phyloP scores from a whole-genome alignment of 2,329 filamentous ascomycete species.

The Alternaria gaisen region DNA sequence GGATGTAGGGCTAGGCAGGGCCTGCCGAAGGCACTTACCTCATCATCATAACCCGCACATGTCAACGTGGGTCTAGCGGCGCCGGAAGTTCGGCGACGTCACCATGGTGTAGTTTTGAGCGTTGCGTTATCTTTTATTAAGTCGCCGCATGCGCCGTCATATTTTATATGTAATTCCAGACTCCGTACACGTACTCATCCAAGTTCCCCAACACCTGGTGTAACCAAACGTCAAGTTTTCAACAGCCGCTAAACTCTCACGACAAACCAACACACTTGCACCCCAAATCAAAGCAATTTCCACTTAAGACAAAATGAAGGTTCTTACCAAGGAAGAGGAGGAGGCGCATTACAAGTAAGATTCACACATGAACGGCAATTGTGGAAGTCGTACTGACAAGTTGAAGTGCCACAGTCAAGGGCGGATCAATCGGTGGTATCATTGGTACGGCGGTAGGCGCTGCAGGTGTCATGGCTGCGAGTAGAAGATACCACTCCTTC shows the following conservation, averaged over 20 bases:
- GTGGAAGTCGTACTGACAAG: conserved; percentile 20
- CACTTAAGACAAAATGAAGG: conserved; percentile 73
- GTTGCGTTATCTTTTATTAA: conserved; percentile 42
- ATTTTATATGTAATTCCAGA: conserved; percentile 1
- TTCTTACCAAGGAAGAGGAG: conserved; percentile 94
- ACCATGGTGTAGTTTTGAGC: conserved; percentile 41
- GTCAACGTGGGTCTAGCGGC: conserved; percentile 26
- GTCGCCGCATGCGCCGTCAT: conserved; percentile 25
- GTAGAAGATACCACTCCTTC: conserved; percentile 78
- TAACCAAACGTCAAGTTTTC: neutral
- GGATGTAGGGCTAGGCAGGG: conserved; percentile 25
- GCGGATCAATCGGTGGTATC: conserved; percentile 77
- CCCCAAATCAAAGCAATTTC: conserved; percentile 6
- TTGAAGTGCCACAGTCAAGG: conserved; percentile 73
- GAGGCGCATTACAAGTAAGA: conserved; percentile 78
- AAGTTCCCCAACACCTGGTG: neutral
- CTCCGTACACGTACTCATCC: neutral
- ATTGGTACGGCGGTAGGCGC: conserved; percentile 73
- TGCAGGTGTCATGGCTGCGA: conserved; percentile 72
- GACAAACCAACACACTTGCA: neutral
- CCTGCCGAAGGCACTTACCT: conserved; percentile 39
- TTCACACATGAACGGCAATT: neutral
- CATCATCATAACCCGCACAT: conserved; percentile 28
- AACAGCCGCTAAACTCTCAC: neutral
- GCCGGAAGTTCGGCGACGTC: conserved; percentile 50